These are phyloP conservation scores for Microascus cirrosus DNA, from an alignment of 2,329 filamentous ascomycete genomes.

Conservation along the genomic window DNA sequence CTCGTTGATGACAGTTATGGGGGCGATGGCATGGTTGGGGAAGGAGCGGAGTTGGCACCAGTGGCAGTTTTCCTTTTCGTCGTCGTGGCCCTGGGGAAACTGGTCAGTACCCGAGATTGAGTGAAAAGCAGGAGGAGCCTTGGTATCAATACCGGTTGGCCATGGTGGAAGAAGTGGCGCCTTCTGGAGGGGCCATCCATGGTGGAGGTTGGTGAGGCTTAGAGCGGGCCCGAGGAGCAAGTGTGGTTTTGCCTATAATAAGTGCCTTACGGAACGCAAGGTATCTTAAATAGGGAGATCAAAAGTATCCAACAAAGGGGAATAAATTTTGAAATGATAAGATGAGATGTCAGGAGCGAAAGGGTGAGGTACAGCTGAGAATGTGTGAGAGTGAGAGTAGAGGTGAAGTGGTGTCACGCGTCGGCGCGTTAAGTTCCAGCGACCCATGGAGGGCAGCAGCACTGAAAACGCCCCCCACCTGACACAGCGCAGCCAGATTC, in stretches of 20 bases:
- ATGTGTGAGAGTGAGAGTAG: background rate
- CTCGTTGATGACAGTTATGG: conserved; percentile 55
- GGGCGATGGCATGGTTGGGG: conserved; percentile 31
- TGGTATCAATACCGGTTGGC: conserved; percentile 17
- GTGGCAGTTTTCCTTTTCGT: conserved; percentile 38
- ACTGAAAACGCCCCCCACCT: background rate
- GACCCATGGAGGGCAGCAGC: background rate
- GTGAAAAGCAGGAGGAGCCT: background rate
- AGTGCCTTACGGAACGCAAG: too few relatives aligned
- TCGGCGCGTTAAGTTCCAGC: background rate
- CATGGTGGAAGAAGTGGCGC: conserved; percentile 38
- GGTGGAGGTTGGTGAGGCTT: background rate
- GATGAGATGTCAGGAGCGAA: background rate
- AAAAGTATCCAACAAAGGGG: background rate
- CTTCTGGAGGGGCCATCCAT: conserved; percentile 34
- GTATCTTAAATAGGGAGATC: background rate
- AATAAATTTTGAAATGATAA: background rate
- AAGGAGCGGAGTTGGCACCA: conserved; percentile 51
- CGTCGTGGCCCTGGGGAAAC: conserved; percentile 18
- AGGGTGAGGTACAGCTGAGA: background rate
- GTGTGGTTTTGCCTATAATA: background rate
- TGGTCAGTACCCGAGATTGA: background rate
- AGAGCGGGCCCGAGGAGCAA: background rate
- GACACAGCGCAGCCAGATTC: too few relatives aligned
- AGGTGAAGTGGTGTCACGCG: background rate